Percentiles rank a stretch among this genome's conserved stretches.
Conservation (phyloP, 352 stramenopile species). For the Phytophthora tubulina region DNA sequence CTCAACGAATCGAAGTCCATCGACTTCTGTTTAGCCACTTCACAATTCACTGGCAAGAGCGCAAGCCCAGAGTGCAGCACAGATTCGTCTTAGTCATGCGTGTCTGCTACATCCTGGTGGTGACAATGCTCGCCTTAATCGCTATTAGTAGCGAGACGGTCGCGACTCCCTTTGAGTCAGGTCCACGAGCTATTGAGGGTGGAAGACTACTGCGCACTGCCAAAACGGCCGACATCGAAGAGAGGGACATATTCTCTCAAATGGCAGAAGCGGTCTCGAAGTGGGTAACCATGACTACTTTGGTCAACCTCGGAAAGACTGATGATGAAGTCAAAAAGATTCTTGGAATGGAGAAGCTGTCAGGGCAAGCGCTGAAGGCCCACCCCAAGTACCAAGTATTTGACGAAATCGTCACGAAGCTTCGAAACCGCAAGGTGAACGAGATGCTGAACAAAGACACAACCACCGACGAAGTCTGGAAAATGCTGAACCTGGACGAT, state of each 20-base stretch:
- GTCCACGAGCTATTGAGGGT: background rate
- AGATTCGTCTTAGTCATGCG: background rate
- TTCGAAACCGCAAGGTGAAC: background rate
- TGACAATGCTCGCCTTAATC: background rate
- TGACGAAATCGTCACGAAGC: conserved; percentile 4
- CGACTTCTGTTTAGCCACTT: background rate
- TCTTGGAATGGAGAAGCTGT: conserved; percentile 7
- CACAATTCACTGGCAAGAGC: background rate
- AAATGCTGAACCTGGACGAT: background rate
- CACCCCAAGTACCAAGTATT: conserved; percentile 11
- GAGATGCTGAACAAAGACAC: conserved; percentile 14
- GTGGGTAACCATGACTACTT: background rate
- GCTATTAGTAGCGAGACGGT: background rate
- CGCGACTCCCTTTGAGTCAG: background rate
- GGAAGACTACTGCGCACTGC: background rate
- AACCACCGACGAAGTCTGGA: conserved; percentile 9
- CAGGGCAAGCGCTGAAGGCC: conserved; percentile 1
- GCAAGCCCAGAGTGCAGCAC: background rate
- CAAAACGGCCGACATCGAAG: background rate
- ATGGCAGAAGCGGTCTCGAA: background rate
- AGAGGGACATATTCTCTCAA: background rate
- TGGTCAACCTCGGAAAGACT: conserved; percentile 8
- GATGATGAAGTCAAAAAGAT: conserved; percentile 7
- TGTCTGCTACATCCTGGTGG: background rate
- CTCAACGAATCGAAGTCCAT: background rate